Percentiles rank a stretch among this genome's conserved stretches.
Evolutionary conservation across 257 asterid species (phyloP).

Genomic region (Forsythia viridissima): DNA sequence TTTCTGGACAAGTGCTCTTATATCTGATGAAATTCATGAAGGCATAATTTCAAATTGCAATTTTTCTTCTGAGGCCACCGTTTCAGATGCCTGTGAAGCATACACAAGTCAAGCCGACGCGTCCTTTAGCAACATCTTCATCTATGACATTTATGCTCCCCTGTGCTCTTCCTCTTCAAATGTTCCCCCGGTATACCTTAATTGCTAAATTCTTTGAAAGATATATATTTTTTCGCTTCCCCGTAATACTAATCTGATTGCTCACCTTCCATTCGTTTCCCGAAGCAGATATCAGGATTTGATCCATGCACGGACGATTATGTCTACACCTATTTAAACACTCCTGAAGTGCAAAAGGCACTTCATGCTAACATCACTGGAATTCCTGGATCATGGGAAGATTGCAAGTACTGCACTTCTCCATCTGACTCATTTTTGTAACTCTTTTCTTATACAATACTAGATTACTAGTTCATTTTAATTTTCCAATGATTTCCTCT

Average conservation of each 20-base stretch:
- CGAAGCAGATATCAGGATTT: constrained; percentile 30
- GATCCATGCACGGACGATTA: constrained; percentile 58
- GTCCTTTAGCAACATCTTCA: constrained; percentile 14
- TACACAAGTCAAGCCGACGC: not conserved
- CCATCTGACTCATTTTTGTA: not conserved
- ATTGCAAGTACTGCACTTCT: constrained; percentile 39
- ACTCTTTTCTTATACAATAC: not conserved
- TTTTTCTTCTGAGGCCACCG: constrained; percentile 21
- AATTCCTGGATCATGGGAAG: constrained; percentile 33
- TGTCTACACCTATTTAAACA: constrained; percentile 33
- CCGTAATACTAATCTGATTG: not conserved
- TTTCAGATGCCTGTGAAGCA: constrained; percentile 13
- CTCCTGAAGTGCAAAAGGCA: constrained; percentile 44
- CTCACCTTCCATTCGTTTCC: not conserved
- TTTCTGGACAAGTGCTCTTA: constrained; percentile 48
- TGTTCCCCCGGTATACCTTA: constrained; percentile 20
- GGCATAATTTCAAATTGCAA: constrained; percentile 41
- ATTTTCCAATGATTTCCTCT: not conserved
- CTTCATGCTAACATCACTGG: constrained; percentile 45
- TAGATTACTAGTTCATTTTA: not conserved
- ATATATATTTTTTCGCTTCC: not conserved
- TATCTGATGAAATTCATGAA: constrained; percentile 49
- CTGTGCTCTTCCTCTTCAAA: constrained; percentile 29
- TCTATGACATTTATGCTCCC: constrained; percentile 51
- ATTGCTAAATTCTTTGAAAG: not conserved